phyloP scores from a whole-genome alignment of 495 filamentous ascomycete genomes.

The Staphylotrichum tortipilum region DNA sequence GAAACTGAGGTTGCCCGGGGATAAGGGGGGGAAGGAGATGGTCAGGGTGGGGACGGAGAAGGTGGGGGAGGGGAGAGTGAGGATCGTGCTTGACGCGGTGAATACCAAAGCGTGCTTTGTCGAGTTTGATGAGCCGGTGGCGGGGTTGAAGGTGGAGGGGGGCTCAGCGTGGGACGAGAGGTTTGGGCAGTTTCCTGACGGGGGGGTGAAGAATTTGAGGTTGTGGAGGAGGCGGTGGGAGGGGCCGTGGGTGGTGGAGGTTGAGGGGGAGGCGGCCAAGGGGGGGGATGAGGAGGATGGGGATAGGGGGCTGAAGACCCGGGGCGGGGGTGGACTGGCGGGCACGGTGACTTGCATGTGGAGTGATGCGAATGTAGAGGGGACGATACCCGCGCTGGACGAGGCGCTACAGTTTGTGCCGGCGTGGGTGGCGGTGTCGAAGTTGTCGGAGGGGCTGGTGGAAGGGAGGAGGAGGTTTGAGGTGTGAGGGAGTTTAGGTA shows the following conservation, averaged over 20 bases:
- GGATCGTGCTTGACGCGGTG: slow-evolving; percentile 18
- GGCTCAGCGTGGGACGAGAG: slow-evolving; percentile 54
- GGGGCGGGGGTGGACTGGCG: slow-evolving; percentile 39
- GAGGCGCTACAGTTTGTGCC: slow-evolving; percentile 71
- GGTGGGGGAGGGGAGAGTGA: slow-evolving; percentile 40
- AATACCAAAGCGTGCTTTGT: slow-evolving; percentile 31
- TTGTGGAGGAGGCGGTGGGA: slow-evolving; percentile 62
- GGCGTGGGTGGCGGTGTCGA: slow-evolving; percentile 66
- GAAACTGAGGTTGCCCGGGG: slow-evolving; percentile 57
- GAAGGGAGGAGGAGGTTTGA: slow-evolving; percentile 51
- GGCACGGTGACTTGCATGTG: slow-evolving; percentile 75
- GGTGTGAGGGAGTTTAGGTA: slow-evolving; percentile 14
- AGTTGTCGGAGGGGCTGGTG: slow-evolving; percentile 69
- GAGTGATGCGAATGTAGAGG: slow-evolving; percentile 70
- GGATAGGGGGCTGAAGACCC: slow-evolving; percentile 23
- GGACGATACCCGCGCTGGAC: slow-evolving; percentile 75
- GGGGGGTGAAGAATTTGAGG: slow-evolving; percentile 30
- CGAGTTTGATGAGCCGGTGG: slow-evolving; percentile 22
- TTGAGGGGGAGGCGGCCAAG: slow-evolving; percentile 49
- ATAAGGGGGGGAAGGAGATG: slow-evolving; percentile 65
- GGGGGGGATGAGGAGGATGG: slow-evolving; percentile 13
- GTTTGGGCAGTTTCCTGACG: slow-evolving; percentile 56
- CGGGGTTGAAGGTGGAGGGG: slow-evolving; percentile 19
- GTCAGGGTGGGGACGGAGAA: slow-evolving; percentile 54
- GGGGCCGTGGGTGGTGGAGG: slow-evolving; percentile 63